Percentiles rank a stretch among this genome's conserved stretches.
Evolutionary conservation across 1,139 yeast genomes (phyloP).

Genomic region (Geotrichum australiense): DNA sequence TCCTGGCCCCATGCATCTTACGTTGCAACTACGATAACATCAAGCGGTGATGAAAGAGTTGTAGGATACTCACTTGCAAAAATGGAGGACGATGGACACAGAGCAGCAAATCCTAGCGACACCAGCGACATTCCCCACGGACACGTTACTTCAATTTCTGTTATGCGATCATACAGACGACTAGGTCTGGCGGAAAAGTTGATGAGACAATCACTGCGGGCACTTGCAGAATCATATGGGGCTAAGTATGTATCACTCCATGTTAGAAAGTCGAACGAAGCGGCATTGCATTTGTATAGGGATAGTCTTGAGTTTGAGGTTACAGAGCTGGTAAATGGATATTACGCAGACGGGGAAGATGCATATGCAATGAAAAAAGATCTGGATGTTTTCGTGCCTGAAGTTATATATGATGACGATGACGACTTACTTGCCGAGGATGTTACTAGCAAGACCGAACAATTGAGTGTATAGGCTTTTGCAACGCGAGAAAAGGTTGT

Average conservation of each 20-base stretch:
- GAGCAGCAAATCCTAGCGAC: conserved; percentile 38
- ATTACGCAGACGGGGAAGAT: conserved; percentile 96
- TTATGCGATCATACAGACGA: conserved; percentile 90
- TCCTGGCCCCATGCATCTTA: conserved; percentile 98
- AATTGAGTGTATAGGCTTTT: conserved; percentile 5
- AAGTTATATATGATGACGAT: conserved; percentile 26
- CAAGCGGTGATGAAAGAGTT: conserved; percentile 53
- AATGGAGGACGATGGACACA: conserved; percentile 63
- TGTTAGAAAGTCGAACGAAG: conserved; percentile 88
- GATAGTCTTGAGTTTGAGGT: conserved; percentile 80
- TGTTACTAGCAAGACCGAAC: conserved; percentile 17
- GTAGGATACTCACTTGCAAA: conserved; percentile 94
- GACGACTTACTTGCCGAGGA: conserved; percentile 28
- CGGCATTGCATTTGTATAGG: conserved; percentile 86
- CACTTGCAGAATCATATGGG: conserved; percentile 73
- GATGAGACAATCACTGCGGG: conserved; percentile 81
- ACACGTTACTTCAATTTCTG: conserved; percentile 88
- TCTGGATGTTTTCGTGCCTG: conserved; percentile 21
- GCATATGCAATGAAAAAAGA: conserved; percentile 83
- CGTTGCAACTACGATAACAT: conserved; percentile 75
- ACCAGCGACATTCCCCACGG: conserved; percentile 79
- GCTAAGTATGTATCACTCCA: conserved; percentile 86
- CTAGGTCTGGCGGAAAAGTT: conserved; percentile 92
- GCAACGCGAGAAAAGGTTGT: background rate
- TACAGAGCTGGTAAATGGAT: conserved; percentile 70